Evolutionary conservation across 305 asterid genomes (phyloP).

Genomic region (Solanum hybrid): DNA sequence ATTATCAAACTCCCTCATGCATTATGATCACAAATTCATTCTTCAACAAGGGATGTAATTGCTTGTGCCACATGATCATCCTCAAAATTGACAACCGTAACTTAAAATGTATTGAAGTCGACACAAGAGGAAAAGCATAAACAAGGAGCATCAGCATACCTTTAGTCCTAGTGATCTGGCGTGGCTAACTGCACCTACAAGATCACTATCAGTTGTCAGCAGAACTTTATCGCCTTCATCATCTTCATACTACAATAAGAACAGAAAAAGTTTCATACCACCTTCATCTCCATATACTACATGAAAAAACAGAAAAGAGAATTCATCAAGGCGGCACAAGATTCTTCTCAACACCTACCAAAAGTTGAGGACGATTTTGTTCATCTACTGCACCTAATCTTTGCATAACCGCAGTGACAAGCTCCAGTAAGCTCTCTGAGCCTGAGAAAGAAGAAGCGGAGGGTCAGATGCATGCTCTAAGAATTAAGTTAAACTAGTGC

Average conservation of each 20-base stretch:
- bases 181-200: constrained; percentile 64
- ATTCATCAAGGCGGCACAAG: neutral
- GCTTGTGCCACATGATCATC: neutral
- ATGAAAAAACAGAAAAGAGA: neutral
- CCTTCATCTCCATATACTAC: neutral
- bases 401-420: constrained; percentile 62
- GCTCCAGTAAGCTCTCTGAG: constrained; percentile 65
- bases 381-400: constrained; percentile 47
- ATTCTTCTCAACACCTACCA: constrained; percentile 44
- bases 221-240: constrained; percentile 93
- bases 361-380: constrained; percentile 51
- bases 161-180: constrained; percentile 64
- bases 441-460: constrained; percentile 36
- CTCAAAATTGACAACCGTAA: neutral
- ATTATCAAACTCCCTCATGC: neutral
- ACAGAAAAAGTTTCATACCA: neutral
- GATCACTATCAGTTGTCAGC: constrained; percentile 75
- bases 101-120: neutral
- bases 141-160: constrained; percentile 29
- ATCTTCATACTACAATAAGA: constrained; percentile 64
- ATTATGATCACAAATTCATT: neutral
- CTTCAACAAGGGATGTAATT: neutral
- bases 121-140: neutral
- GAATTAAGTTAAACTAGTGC: neutral
- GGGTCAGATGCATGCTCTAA: neutral